Base-by-base conservation (phyloP, 805 yeast genomes). In the Kodamaea restingae region DNA sequence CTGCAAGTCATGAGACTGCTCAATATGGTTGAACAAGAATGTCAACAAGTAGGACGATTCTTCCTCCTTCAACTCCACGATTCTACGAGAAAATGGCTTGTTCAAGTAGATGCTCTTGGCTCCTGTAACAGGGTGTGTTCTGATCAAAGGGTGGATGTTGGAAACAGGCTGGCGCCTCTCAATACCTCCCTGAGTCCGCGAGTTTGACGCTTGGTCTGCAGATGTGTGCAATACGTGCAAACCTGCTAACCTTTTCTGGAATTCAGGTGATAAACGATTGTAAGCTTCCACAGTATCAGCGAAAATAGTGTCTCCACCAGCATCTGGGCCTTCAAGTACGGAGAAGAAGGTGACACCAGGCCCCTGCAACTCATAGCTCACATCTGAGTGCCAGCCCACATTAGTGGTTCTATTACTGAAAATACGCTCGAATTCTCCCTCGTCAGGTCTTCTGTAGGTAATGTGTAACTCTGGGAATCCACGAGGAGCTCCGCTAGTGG, bases 401-500 rank as follows among this genome's bases (percentile, higher is more conserved):
- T 53, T 54, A 41, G 57, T 56, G 35, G 55, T 60, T 35, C 61
- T 54, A 31, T 53, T 42, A 14, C 52, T 44, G 39, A 61, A 61
- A 4, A 51, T 52, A 18, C 61, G 43, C 21, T 55, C 56, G 17
- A 61, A 51, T 33, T 58, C 66, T 18, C 51, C 51, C 20, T 53
- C 46, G 29, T 57, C 55, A 3, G 61, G 52, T 22, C 67, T 52
- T 35, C 65, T 45, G 52, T 60, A 62, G 4, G 65, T 60, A 22
- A 62, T 55, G 49, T 62, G 67, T 38, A 63, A 52, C 38, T 62
- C 61, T 7, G 67, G 68, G 37, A 32, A 45, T n/a, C 51, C 58
- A 39, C 61, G 65, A 21, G 84, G 88, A 11, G 84, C 80, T 15
- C 88, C 88, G 8, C 84, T 76, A 9, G 85, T 79, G 34, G 87